Base-by-base conservation (phyloP, 352 stramenopile species). In the Phytophthora europaea region DNA sequence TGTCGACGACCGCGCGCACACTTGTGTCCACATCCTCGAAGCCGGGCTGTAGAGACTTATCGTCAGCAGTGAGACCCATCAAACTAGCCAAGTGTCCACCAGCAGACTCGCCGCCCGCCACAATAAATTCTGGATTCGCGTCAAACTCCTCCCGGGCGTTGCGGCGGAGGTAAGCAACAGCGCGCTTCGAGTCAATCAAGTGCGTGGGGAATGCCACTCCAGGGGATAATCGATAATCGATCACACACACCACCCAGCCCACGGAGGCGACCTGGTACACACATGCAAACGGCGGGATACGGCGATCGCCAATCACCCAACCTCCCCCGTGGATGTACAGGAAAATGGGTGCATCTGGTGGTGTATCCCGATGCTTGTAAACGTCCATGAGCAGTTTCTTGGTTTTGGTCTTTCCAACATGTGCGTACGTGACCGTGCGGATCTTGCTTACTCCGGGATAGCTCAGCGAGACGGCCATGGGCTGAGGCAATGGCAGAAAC, bases 221-320 rank as follows among this genome's bases (percentile, higher is more conserved):
- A n/a, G 85, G 85, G 6, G 84, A 90, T 10, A 91, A 53, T 4
- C 85, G 82, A 72, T 93, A 93, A 81, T 93, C 85, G 28, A 91
- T 90, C 26, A 89, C 79, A 60, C 82, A 90, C 20, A 93, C 83
- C 15, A 92, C 55, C 84, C 84, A 93, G 26, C 84, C 85, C 53
- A 87, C 78, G 6, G 67, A 71, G 10, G 78, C 85, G 6, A 92
- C 77, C 40, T 90, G 79, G 61, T 93, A 85, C 2, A 93, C 65
- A 10, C 88, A 81, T 13, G 82, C 55, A 22, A 80, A 82, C 15
- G 81, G 84, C 16, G 83, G 71, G 47, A 84, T 81, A 13, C 80
- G 73, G 28, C 81, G 82, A 64, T 87, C 82, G 38, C 84, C 84
- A 18, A 90, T 75, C 61, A 93, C 65, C 85, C 85, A 93, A 2